Evolutionary conservation across 148 eudicot genomes (phyloP), one percentile per base, ranked within the genome.

Genomic region (Diospyros lotus): DNA sequence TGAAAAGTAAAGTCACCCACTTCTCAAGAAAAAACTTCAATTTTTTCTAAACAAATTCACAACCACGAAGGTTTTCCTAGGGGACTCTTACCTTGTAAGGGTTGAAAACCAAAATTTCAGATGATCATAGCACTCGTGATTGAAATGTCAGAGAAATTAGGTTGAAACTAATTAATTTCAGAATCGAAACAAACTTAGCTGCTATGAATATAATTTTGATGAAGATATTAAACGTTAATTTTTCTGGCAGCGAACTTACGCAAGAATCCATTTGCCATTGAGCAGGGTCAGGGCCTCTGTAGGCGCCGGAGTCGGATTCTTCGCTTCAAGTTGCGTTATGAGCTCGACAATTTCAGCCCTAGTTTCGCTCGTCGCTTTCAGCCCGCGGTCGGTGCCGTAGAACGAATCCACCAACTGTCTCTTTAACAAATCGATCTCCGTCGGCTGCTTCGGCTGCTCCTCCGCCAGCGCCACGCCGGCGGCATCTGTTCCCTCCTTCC

Each of bases 211-310:
- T 48, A 48, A 48, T 48, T 4, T 48, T 48, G 52, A 4, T 4
- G 4, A 48, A 48, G 8, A 48, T 48, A 4, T 48, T 4, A 48
- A 48, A 48, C 4, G 52, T 48, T 48, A 48, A 48, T 48, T 9
- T 1, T 48, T 55, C 14, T n/a, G 1, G 11, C 66, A 11, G 12
- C 9, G 62, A 41, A 79, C 89, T 80, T 72, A 91, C 98, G 89
- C 95, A 6, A 94, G 84, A 79, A 94, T 90, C 98, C 98, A 94
- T 78, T 94, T 94, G 18, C 98, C 98, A 52, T 91, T 85, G 78
- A 94, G 95, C 11, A 91, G 82, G 55, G 91, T 48, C 44, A 94
- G 76, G 48, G 98, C 93, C 75, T 94, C 89, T 18, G 98, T 91
- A 3, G 97, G 98, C 18, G 88, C 90, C 15, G 93, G 92, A 63